Base-by-base conservation (phyloP, 352 stramenopile species). In the Globisporangium yorkense region DNA sequence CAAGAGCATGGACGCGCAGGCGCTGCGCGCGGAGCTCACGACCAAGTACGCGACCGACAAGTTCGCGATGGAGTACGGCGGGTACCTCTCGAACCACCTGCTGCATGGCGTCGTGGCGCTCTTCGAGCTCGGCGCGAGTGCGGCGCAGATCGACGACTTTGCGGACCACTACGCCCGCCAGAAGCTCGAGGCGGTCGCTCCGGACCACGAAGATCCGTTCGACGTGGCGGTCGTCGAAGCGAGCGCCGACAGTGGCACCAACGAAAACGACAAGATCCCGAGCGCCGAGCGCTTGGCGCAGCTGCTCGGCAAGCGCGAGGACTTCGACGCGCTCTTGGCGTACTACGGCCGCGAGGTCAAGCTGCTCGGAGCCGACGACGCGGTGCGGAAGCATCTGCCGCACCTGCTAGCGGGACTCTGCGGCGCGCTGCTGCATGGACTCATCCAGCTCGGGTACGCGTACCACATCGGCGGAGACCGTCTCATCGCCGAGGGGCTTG, bases 391-490 rank as follows among this genome's bases (percentile, higher is more conserved):
- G 45, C 65, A 73, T 52, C 48, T 76, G 50, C 65, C 65, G 6
- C 45, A 7, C 12, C 41, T 75, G 15, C 57, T 69, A 2, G 67
- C 40, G 8, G 68, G 68, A 0, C 65, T 76, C 15, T 65, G 61
- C n/a, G 68, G 68, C 18, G 62, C 68, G 37, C 55, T 76, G 20
- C 49, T 73, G 10, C 68, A 76, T 31, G 66, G 65, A 13, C 67
- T 76, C 62, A 76, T 76, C 50, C 68, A 76, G 43, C 46, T 76
- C 57, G 68, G 68, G 18, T 76, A 76, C 46, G 56, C 65, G 51
- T 71, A 70, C 53, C 68, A 65, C 35, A 59, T 71, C 44, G 65
- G 65, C 18, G 62, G 59, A 13, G 59, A 73, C 29, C 50, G 61
- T 20, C 29, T 66, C 7, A 48, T 76, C 33, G 59, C 68, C 1